Base-by-base conservation (phyloP, 2,329 filamentous ascomycete species). In the Sclerotinia spermophila region DNA sequence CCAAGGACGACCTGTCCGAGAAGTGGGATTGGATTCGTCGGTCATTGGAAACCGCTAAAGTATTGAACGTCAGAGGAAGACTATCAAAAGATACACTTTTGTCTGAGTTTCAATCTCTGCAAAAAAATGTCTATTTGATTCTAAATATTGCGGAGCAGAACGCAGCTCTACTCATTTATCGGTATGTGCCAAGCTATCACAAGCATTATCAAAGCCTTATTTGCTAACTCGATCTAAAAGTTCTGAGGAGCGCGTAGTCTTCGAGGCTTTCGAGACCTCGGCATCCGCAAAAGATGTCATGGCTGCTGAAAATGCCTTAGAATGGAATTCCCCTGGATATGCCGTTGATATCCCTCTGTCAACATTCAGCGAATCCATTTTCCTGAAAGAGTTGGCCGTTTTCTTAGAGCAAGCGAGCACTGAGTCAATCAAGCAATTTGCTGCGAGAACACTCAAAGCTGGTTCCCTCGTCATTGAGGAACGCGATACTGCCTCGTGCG, bases 241-340 rank as follows among this genome's bases (percentile, higher is more conserved):
- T 11, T 27, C 68, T 2, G 59, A 74, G 30, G 40, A 80, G 59
- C 30, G 73, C 74, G 73, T 84, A 74, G 27, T 87, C 70, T 85
- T 90, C 61, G 89, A 92, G 77, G 82, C 82, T 0, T 91, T 91
- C 69, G 89, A 92, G 76, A 82, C 85, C 0, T 89, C 88, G 0
- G 81, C 89, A 0, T 76, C 77, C 0, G 86, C 85, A 1, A 81
- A 86, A 58, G 79, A 83, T 21, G 85, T 89, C 0, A 80, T 90
- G 2, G 82, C 82, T 0, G 79, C 86, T 0, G 78, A 85, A 30
- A 82, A 82, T 38, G 84, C 87, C 2, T 77, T 92, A 0, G 75
- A 81, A 70, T 89, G 88, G 83, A 82, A 85, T 27, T 92, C 92
- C 72, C 89, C 89, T 0, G 86, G 85, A 0, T 79, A 78, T 24